phyloP scores from a whole-genome alignment of 1,284 basidiomycete genomes.

The Trametes hirsuta region DNA sequence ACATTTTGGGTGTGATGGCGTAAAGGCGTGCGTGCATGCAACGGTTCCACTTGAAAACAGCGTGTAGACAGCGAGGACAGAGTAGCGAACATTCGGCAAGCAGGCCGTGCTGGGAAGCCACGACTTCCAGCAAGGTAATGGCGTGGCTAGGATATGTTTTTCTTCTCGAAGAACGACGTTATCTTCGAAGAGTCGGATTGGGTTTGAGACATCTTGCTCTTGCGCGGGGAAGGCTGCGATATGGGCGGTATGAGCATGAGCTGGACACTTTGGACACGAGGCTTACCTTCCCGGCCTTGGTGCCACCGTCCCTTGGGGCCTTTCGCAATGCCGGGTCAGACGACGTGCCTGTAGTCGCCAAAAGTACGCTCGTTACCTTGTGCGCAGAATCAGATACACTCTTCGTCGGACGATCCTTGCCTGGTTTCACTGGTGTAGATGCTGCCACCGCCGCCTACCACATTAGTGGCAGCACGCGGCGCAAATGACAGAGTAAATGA shows the following conservation, averaged over 20 bases:
- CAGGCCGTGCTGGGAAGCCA: not conserved
- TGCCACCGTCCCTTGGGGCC: not conserved
- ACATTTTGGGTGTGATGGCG: not conserved
- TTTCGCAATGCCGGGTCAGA: not conserved
- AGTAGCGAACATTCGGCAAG: not conserved
- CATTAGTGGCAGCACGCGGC: no score
- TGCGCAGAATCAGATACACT: not conserved
- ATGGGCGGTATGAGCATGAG: not conserved
- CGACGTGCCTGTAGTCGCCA: not conserved
- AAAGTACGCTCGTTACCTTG: not conserved
- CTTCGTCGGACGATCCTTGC: not conserved
- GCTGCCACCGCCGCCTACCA: not conserved
- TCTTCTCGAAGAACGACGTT: conserved; percentile 31
- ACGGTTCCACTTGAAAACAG: not conserved
- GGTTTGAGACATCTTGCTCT: conserved; percentile 1
- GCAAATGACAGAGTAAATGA: no score
- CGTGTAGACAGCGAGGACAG: no score
- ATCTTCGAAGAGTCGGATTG: conserved; percentile 27
- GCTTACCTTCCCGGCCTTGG: not conserved
- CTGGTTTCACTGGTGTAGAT: not conserved
- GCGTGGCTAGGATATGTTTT: not conserved
- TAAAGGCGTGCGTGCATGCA: not conserved
- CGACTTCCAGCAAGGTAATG: no score
- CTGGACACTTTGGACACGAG: not conserved
- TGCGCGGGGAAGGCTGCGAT: conserved; percentile 1